Percentiles rank a stretch among this genome's conserved stretches.
These are phyloP conservation scores for Sugiyamaella chiloensis DNA, from an alignment of 805 yeast genomes.

Conservation along the genomic window DNA sequence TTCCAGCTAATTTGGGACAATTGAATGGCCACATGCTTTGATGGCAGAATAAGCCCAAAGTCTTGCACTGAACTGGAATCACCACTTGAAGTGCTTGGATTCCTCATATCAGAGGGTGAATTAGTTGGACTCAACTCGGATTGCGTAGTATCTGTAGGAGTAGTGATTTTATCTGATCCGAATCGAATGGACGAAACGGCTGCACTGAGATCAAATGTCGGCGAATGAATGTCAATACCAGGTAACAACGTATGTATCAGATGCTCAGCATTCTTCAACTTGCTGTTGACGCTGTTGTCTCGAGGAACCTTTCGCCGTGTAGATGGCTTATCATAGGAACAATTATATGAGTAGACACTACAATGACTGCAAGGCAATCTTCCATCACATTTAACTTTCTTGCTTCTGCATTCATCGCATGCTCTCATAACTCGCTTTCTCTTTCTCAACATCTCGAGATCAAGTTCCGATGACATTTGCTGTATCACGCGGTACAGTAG, in stretches of 20 bases:
- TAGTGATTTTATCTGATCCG: neutral
- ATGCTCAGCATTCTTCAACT: slow-evolving; percentile 36
- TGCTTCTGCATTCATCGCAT: slow-evolving; percentile 16
- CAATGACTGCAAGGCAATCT: slow-evolving; percentile 15
- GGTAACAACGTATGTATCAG: slow-evolving; percentile 39
- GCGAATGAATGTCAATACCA: slow-evolving; percentile 36
- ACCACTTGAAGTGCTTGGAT: slow-evolving; percentile 15
- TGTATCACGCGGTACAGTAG: too few relatives aligned
- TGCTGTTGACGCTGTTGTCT: slow-evolving; percentile 34
- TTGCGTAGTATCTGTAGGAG: neutral
- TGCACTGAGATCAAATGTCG: slow-evolving; percentile 30
- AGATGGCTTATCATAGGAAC: slow-evolving; percentile 6
- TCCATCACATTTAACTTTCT: slow-evolving; percentile 21
- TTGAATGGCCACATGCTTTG: slow-evolving; percentile 66
- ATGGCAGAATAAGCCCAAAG: slow-evolving; percentile 66
- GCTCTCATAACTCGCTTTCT: slow-evolving; percentile 10
- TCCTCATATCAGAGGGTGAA: neutral
- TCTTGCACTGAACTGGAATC: slow-evolving; percentile 33
- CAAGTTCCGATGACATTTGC: too few relatives aligned
- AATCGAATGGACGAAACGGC: neutral
- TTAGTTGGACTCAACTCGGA: neutral
- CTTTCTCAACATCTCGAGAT: neutral
- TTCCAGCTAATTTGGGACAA: slow-evolving; percentile 76
- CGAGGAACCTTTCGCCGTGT: slow-evolving; percentile 3
- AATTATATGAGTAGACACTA: neutral